These are phyloP conservation scores for Aspergillus conjunctus DNA, from an alignment of 495 filamentous ascomycete species.

Conservation along the genomic window DNA sequence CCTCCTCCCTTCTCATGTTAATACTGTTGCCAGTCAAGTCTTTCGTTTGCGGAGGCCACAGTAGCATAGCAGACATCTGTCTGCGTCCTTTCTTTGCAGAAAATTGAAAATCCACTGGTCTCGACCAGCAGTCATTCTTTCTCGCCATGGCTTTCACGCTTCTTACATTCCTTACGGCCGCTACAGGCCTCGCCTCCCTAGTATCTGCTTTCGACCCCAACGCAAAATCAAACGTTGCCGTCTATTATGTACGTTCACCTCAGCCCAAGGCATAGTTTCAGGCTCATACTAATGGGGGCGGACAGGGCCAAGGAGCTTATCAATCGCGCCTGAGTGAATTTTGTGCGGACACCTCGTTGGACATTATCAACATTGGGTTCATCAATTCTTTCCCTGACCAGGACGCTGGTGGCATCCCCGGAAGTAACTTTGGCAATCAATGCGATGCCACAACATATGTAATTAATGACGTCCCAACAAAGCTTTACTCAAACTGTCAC, in stretches of 20 bases:
- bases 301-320: constrained; percentile 52
- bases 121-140: constrained; percentile 32
- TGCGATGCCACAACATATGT: constrained; percentile 56
- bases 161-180: constrained; percentile 32
- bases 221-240: constrained; percentile 59
- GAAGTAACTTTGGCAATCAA: constrained; percentile 67
- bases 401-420: constrained; percentile 55
- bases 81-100: constrained; percentile 54
- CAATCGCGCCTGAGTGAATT: constrained; percentile 55
- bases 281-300: not conserved
- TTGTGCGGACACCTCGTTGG: constrained; percentile 59
- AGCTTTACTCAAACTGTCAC: constrained; percentile 50
- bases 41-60: constrained; percentile 20
- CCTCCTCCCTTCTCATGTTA: not conserved
- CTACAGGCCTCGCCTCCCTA: constrained; percentile 33
- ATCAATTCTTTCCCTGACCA: constrained; percentile 64
- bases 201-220: constrained; percentile 51
- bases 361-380: constrained; percentile 71
- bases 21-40: constrained; percentile 8
- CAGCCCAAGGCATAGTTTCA: not conserved
- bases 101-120: constrained; percentile 22
- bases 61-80: constrained; percentile 48
- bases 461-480: constrained; percentile 29
- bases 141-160: constrained; percentile 36
- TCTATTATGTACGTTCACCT: constrained; percentile 59